phyloP scores from a whole-genome alignment of 192 early-diverging fungal genomes.

The Dissophora ornata region DNA sequence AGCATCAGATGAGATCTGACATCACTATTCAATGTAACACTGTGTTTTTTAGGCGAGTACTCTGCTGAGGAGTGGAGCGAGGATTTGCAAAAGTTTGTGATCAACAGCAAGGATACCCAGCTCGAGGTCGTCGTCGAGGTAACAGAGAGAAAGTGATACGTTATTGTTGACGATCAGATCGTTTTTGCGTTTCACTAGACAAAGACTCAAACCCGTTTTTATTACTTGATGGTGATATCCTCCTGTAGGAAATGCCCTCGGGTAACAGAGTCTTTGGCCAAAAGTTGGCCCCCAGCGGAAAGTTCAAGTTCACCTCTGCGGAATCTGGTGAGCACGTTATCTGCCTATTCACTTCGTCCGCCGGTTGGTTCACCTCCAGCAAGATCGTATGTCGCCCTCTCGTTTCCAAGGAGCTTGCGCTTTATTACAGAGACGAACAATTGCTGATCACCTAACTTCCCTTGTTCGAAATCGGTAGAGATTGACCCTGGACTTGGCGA shows the following conservation, averaged over 20 bases:
- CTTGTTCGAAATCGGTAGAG: conserved; percentile 24
- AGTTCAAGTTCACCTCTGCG: conserved; percentile 92
- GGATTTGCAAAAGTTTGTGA: conserved; percentile 64
- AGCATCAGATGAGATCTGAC: too few relatives aligned
- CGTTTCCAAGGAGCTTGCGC: too few relatives aligned
- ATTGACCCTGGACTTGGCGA: conserved; percentile 60
- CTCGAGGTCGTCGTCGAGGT: conserved; percentile 81
- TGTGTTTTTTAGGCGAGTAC: conserved; percentile 64
- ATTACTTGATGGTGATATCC: too few relatives aligned
- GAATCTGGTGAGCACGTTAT: conserved; percentile 91
- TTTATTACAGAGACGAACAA: too few relatives aligned
- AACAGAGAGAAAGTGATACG: too few relatives aligned
- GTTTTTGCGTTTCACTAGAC: too few relatives aligned
- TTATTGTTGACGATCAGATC: too few relatives aligned
- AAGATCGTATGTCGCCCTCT: conserved; percentile 66
- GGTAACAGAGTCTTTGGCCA: conserved; percentile 73
- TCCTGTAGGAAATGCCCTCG: conserved; percentile 56
- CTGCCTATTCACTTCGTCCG: conserved; percentile 77
- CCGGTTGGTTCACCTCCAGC: conserved; percentile 76
- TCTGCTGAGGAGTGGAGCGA: conserved; percentile 84
- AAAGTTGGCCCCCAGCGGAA: conserved; percentile 76
- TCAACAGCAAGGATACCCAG: conserved; percentile 68
- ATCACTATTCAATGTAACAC: too few relatives aligned
- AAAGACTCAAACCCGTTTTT: too few relatives aligned
- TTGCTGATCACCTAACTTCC: too few relatives aligned